Evolutionary conservation across 2,329 filamentous ascomycete genomes (phyloP).

Genomic region (Colletotrichum chlorophyti): DNA sequence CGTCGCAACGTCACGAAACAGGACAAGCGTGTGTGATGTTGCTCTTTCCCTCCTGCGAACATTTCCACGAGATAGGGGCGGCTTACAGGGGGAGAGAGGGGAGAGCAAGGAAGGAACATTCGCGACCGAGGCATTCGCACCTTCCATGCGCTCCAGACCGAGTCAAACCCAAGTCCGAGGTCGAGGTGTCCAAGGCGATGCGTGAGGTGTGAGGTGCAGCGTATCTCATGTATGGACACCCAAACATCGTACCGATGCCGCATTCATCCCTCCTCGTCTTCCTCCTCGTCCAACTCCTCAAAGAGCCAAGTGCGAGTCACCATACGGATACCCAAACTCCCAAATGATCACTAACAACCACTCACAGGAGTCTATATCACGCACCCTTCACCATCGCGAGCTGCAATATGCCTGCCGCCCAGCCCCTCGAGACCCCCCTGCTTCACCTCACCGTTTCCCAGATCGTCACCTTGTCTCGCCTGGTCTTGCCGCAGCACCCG

Average conservation of each 20-base stretch:
- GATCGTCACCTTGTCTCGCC: background rate
- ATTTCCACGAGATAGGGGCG: background rate
- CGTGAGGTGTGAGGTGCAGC: constrained; percentile 2
- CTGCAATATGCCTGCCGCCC: constrained; percentile 1
- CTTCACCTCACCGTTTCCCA: constrained; percentile 21
- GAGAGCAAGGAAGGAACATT: background rate
- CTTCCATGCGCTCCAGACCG: no score
- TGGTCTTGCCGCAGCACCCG: constrained; percentile 8
- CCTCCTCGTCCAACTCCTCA: constrained; percentile 11
- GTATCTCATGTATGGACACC: constrained; percentile 20
- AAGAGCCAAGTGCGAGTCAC: no score
- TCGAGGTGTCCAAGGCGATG: background rate
- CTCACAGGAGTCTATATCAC: background rate
- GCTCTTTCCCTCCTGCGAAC: constrained; percentile 2
- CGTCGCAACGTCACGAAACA: constrained; percentile 25
- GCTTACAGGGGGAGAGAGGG: background rate
- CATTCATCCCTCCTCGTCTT: background rate
- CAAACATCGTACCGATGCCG: constrained; percentile 6
- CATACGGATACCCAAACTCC: constrained; percentile 7
- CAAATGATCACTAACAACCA: background rate
- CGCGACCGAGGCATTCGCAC: background rate
- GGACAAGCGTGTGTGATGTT: constrained; percentile 21
- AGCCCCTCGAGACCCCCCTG: constrained; percentile 5
- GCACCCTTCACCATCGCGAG: background rate
- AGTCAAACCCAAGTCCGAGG: background rate